phyloP scores from a whole-genome alignment of 1,139 yeast species.

The Geotrichum restrictum region DNA sequence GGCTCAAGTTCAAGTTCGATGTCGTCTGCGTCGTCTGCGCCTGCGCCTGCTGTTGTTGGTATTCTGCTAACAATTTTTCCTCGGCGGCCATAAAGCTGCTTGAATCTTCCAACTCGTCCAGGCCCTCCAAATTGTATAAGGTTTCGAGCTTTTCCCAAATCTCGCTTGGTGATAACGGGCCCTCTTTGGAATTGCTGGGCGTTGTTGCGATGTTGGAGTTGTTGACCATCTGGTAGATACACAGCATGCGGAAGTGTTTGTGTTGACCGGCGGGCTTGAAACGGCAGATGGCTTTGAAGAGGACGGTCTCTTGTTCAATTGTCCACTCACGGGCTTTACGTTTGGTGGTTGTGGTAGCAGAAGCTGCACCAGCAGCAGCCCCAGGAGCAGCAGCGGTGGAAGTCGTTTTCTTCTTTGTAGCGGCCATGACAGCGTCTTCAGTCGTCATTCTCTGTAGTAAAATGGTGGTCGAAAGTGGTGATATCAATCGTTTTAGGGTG shows the following conservation, averaged over 20 bases:
- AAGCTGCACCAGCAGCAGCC: neutral
- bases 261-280: constrained; percentile 55
- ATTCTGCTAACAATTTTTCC: constrained; percentile 12
- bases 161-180: constrained; percentile 45
- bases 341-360: neutral
- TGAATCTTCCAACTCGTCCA: constrained; percentile 51
- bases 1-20: constrained; percentile 1
- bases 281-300: constrained; percentile 63
- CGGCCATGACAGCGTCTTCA: neutral
- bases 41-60: too few species aligned
- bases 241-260: constrained; percentile 57
- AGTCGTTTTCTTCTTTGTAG: constrained; percentile 4
- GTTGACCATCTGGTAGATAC: constrained; percentile 54
- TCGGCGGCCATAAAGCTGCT: constrained; percentile 19
- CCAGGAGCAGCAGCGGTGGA: neutral
- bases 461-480: neutral
- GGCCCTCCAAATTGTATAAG: constrained; percentile 53
- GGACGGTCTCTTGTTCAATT: constrained; percentile 59
- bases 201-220: constrained; percentile 32
- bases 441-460: neutral
- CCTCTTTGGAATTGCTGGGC: constrained; percentile 24
- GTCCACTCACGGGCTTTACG: constrained; percentile 45
- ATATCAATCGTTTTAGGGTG: neutral
- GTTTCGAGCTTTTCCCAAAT: constrained; percentile 56
- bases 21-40: too few species aligned